phyloP scores from a whole-genome alignment of 495 filamentous ascomycete genomes.

The Echria macrotheca region DNA sequence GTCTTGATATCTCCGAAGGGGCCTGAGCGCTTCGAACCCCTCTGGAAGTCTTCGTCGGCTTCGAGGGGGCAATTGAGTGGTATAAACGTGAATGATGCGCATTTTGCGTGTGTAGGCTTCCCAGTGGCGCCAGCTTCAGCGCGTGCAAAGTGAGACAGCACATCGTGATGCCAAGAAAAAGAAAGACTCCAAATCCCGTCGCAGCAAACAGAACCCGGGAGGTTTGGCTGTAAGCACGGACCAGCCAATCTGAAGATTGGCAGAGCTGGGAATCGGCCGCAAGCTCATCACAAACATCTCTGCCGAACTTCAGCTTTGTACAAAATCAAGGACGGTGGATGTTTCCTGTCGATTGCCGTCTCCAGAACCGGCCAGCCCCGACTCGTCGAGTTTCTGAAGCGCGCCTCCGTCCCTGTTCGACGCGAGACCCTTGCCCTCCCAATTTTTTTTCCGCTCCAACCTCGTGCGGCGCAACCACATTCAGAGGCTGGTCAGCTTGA shows the following conservation, averaged over 20 bases:
- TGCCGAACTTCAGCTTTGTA: neutral
- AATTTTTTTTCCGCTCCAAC: neutral
- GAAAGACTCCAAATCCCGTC: neutral
- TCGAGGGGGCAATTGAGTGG: neutral
- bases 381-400: neutral
- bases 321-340: neutral
- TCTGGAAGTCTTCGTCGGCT: neutral
- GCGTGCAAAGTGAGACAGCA: neutral
- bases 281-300: neutral
- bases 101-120: too few species aligned
- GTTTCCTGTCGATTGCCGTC: neutral
- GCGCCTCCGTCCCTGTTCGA: neutral
- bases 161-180: neutral
- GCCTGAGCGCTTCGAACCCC: slow-evolving; percentile 4
- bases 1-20: neutral
- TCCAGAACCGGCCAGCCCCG: too few species aligned
- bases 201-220: neutral
- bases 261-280: neutral
- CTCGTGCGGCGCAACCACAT: neutral
- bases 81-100: too few species aligned
- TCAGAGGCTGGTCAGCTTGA: neutral
- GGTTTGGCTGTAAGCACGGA: neutral
- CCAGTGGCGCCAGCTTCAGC: too few species aligned
- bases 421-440: neutral
- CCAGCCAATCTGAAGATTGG: neutral